These are phyloP conservation scores for Cyamopsis tetragonoloba DNA, from an alignment of 306 rosid species.

Conservation along the genomic window DNA sequence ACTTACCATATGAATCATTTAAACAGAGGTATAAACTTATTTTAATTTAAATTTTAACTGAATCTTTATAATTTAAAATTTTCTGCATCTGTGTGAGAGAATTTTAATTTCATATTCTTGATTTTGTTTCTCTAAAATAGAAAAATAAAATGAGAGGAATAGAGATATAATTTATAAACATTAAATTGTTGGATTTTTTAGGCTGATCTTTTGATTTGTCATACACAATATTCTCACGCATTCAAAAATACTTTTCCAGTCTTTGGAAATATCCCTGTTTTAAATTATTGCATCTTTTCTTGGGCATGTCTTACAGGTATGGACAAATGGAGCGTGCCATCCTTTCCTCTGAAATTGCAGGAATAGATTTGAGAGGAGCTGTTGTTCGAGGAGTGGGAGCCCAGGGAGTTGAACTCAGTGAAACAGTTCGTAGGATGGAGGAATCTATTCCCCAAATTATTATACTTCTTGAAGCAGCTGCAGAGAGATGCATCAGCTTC, in stretches of 20 bases:
- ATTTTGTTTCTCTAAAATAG: not conserved
- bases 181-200: not conserved
- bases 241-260: not conserved
- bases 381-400: slow-evolving; percentile 98
- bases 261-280: slow-evolving; percentile 13
- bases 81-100: not conserved
- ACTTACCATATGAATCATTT: slow-evolving; percentile 82
- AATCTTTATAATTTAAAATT: not conserved
- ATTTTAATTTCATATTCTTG: slow-evolving; percentile 10
- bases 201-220: slow-evolving; percentile 1
- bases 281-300: slow-evolving; percentile 26
- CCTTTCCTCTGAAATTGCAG: slow-evolving; percentile 91
- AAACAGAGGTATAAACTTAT: slow-evolving; percentile 68
- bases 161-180: not conserved
- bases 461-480: slow-evolving; percentile 91
- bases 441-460: slow-evolving; percentile 94
- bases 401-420: slow-evolving; percentile 98
- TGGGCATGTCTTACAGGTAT: slow-evolving; percentile 52
- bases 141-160: not conserved
- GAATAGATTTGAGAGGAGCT: slow-evolving; percentile 96
- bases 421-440: slow-evolving; percentile 99
- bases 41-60: slow-evolving; percentile 1
- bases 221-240: not conserved
- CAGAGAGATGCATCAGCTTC: slow-evolving; percentile 92
- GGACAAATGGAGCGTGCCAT: slow-evolving; percentile 99